These are phyloP conservation scores for Rhizopus sp. DNA, from an alignment of 371 early-diverging fungal genomes.

Conservation along the genomic window DNA sequence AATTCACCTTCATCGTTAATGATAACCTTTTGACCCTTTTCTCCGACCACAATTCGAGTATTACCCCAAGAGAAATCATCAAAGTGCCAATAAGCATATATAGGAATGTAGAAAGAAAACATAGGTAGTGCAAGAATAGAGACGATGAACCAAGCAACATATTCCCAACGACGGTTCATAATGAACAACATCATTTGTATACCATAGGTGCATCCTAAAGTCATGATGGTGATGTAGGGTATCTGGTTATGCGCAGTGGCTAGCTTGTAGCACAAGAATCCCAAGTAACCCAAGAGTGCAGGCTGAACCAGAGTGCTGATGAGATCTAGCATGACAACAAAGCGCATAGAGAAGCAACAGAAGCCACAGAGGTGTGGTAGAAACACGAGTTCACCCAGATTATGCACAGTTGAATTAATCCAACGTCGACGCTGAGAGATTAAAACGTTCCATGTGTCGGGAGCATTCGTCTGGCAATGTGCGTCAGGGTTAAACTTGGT, in stretches of 20 bases:
- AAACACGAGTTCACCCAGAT: conserved; percentile 85
- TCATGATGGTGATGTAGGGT: conserved; percentile 53
- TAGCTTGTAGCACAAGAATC: conserved; percentile 61
- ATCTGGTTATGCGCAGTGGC: conserved; percentile 32
- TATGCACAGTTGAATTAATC: conserved; percentile 97
- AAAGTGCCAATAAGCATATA: conserved; percentile 93
- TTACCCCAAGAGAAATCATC: conserved; percentile 97
- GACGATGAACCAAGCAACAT: conserved; percentile 93
- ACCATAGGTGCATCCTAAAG: conserved; percentile 72
- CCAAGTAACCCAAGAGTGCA: conserved; percentile 81
- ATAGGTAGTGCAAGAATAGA: conserved; percentile 79
- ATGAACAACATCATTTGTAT: conserved; percentile 81
- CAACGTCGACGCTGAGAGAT: conserved; percentile 95
- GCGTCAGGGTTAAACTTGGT: conserved; percentile 94
- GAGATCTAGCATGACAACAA: conserved; percentile 89
- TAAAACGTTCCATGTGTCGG: conserved; percentile 89
- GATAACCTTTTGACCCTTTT: conserved; percentile 66
- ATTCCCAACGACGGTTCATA: conserved; percentile 78
- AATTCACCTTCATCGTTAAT: conserved; percentile 41
- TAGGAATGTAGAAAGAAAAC: conserved; percentile 75
- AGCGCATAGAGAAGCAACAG: conserved; percentile 96
- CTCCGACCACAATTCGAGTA: conserved; percentile 81
- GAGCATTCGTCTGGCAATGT: conserved; percentile 91
- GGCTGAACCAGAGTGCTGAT: conserved; percentile 89
- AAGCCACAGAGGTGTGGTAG: conserved; percentile 90